Conservation (phyloP, 2,329 filamentous ascomycete species). For the Xylariaceae sp. region DNA sequence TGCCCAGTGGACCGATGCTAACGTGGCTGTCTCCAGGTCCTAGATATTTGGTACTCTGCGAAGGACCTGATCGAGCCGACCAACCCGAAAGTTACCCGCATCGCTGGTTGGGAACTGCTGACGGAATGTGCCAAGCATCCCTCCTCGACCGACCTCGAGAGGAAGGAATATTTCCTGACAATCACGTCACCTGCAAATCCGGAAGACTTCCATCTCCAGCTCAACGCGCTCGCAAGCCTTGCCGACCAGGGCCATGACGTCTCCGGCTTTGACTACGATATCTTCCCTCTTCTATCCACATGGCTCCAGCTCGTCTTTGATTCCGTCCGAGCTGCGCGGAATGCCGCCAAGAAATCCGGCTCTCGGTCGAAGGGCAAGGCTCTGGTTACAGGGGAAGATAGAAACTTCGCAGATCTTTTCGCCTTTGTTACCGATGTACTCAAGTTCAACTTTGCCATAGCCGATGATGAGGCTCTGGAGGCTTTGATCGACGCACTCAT, state of each 20-base stretch:
- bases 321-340: slow-evolving; percentile 42
- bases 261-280: slow-evolving; percentile 59
- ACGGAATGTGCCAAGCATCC: slow-evolving; percentile 57
- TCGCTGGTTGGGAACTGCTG: slow-evolving; percentile 58
- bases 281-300: slow-evolving; percentile 52
- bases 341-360: slow-evolving; percentile 42
- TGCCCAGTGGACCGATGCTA: slow-evolving; percentile 1
- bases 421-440: slow-evolving; percentile 59
- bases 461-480: slow-evolving; percentile 54
- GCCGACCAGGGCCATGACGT: slow-evolving; percentile 55
- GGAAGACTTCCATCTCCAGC: slow-evolving; percentile 59
- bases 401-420: slow-evolving; percentile 57
- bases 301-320: slow-evolving; percentile 54
- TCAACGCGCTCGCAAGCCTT: slow-evolving; percentile 55
- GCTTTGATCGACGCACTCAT: slow-evolving; percentile 56
- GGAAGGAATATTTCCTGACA: slow-evolving; percentile 57
- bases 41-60: slow-evolving; percentile 58
- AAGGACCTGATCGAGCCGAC: slow-evolving; percentile 55
- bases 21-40: slow-evolving; percentile 23
- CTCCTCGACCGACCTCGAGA: slow-evolving; percentile 57
- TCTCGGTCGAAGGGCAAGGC: slow-evolving; percentile 35
- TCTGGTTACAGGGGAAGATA: slow-evolving; percentile 44
- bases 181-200: slow-evolving; percentile 47
- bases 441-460: slow-evolving; percentile 68
- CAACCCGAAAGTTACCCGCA: slow-evolving; percentile 46